Evolutionary conservation across 345 rosid species (phyloP), one percentile per base, ranked within the genome.

Genomic region (Gossypium turneri): DNA sequence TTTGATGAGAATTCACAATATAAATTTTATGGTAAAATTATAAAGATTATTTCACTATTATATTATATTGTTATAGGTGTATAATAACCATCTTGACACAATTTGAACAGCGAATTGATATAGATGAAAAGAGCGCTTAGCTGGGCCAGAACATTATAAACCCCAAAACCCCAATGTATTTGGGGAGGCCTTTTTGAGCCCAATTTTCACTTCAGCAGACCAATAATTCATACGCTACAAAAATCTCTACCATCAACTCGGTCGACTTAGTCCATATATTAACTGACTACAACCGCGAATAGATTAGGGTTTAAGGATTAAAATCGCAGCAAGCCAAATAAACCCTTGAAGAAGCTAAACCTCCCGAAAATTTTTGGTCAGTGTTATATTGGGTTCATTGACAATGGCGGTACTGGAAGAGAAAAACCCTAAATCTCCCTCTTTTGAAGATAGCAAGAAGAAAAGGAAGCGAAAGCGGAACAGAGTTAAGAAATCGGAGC

Each of bases 391-490:
- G 41, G 41, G 34, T 44, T 19, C 12, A 0, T n/a, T 59, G 48
- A 50, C 68, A 77, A 84, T 84, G 87, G 83, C 65, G 69, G 79
- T 75, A 66, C n/a, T 68, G 19, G 83, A 72, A 59, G 75, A 77
- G 63, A 75, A 72, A 3, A 75, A 60, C 7, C 43, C 2, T 19
- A 63, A 22, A 1, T 60, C 70, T 12, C 6, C 68, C 7, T 29
- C 83, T 19, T 55, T 55, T 6, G 86, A 83, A n/a, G 85, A 80
- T 22, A 55, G 56, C 53, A 86, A 82, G 81, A 81, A 50, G 74
- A 80, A 84, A 79, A 83, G 85, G 59, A 75, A 75, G 63, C 76
- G 89, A 29, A 85, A 85, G 59, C 76, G 86, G 59, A 81, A 27
- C 67, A 79, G 82, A 79, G 77, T 67, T 75, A 86, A 81, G 78